These are phyloP conservation scores for Aspergillus brunneoviolaceus DNA, from an alignment of 2,329 filamentous ascomycete genomes.

Conservation along the genomic window DNA sequence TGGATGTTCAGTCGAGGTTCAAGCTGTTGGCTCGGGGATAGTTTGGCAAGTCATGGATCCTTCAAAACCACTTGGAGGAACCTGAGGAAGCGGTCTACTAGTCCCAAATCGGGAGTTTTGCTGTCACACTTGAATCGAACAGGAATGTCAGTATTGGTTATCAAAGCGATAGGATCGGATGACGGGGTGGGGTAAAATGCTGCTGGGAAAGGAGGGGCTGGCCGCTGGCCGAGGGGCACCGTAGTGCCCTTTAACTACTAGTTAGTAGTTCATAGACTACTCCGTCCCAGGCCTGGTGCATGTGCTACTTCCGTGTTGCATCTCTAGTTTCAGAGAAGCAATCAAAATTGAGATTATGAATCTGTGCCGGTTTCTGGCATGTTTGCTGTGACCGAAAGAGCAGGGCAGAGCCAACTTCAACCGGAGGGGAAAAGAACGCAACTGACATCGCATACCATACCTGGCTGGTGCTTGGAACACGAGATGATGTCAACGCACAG, in stretches of 20 bases:
- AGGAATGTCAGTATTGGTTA: neutral
- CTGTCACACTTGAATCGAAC: too few relatives aligned
- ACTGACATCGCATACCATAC: too few relatives aligned
- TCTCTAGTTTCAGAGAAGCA: neutral
- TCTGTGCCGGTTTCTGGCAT: neutral
- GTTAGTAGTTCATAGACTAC: neutral
- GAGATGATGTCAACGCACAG: neutral
- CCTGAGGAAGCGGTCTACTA: neutral
- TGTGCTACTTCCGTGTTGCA: too few relatives aligned
- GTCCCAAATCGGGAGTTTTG: neutral
- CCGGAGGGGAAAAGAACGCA: conserved; percentile 3
- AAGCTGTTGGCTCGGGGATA: too few relatives aligned
- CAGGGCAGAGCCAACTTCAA: neutral
- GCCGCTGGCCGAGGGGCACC: neutral
- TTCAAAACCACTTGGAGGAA: neutral
- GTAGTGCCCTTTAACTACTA: neutral
- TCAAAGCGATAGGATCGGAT: neutral
- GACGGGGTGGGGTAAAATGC: neutral
- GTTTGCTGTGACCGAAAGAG: too few relatives aligned
- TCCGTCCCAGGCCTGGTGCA: too few relatives aligned
- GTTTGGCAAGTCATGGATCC: neutral
- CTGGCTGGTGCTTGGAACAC: neutral
- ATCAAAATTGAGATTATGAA: conserved; percentile 8
- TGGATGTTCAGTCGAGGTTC: neutral
- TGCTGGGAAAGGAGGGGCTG: neutral